Evolutionary conservation across 163 green algal species (phyloP), one percentile per base, ranked within the genome.

Genomic region (Scenedesmus sp.): DNA sequence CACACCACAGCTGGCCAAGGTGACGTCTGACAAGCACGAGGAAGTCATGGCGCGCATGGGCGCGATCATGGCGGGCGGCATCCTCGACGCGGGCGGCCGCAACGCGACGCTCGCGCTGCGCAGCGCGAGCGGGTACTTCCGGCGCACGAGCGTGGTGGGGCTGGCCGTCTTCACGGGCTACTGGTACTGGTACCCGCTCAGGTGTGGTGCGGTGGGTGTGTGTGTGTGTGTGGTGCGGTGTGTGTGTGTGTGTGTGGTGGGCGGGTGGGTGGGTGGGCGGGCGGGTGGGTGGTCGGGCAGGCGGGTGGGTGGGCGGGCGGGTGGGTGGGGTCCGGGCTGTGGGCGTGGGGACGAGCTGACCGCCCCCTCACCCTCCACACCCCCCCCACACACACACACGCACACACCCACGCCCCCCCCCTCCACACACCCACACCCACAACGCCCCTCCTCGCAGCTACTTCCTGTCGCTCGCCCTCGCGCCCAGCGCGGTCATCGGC

Each of bases 181-280:
- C 89, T 99, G 96, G 95, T 98, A 97, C 88, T 99, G 95, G 95
- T 98, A 98, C 90, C 96, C 96, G 5, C 81, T 99, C 45, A 82
- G 80, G 24, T 74, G 47, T 15, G 63, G 15, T n/a, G n/a, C n/a
- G n/a, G n/a, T n/a, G n/a, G n/a, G n/a, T n/a, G n/a, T n/a, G n/a
- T n/a, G n/a, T n/a, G n/a, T n/a, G n/a, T n/a, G n/a, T n/a, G n/a
- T n/a, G n/a, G n/a, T n/a, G n/a, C n/a, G n/a, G n/a, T n/a, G n/a
- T n/a, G n/a, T n/a, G n/a, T n/a, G n/a, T n/a, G n/a, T n/a, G n/a
- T n/a, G n/a, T n/a, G n/a, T n/a, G n/a, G n/a, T n/a, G n/a, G n/a
- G n/a, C n/a, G n/a, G n/a, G n/a, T n/a, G n/a, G n/a, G n/a, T n/a
- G n/a, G n/a, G n/a, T n/a, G n/a, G n/a, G n/a, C n/a, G n/a, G n/a